A percentile compares a stretch with the other conserved stretches of the same genome.
Conservation (phyloP, 108 stramenopile species). For the Chaetoceros muelleri region DNA sequence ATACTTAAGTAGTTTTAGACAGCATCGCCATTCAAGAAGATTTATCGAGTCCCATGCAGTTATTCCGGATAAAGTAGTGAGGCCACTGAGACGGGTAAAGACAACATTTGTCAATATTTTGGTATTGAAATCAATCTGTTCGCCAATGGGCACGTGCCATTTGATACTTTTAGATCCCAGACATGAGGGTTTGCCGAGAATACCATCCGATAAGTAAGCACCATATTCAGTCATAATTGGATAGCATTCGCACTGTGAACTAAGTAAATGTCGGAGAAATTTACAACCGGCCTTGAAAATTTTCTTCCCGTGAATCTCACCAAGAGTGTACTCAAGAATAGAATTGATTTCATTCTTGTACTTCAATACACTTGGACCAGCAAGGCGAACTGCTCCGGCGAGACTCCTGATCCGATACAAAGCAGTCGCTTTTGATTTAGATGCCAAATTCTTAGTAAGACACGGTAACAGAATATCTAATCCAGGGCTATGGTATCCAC, state of each 20-base stretch:
- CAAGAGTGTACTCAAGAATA: constrained; percentile 47
- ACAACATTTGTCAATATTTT: constrained; percentile 24
- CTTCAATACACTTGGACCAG: constrained; percentile 39
- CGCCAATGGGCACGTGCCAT: constrained; percentile 65
- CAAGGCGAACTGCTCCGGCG: constrained; percentile 63
- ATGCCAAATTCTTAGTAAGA: constrained; percentile 51
- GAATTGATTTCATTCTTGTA: constrained; percentile 38
- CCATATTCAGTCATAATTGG: constrained; percentile 25
- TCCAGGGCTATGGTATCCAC: constrained; percentile 39
- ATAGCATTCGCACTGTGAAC: constrained; percentile 71
- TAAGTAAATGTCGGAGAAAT: constrained; percentile 66
- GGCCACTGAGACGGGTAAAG: constrained; percentile 14
- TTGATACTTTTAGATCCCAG: constrained; percentile 34
- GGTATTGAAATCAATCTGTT: constrained; percentile 59
- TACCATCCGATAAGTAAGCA: constrained; percentile 6
- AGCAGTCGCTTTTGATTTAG: constrained; percentile 55
- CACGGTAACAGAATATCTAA: constrained; percentile 61
- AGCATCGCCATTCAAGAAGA: constrained; percentile 28
- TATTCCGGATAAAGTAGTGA: constrained; percentile 6
- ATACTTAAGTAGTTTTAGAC: constrained; percentile 58
- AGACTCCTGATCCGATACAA: constrained; percentile 73
- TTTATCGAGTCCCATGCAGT: constrained; percentile 6
- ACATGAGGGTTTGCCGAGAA: constrained; percentile 28
- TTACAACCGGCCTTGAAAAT: constrained; percentile 81
- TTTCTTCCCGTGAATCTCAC: constrained; percentile 61